These are phyloP conservation scores for Xylariaceae sp. DNA, from an alignment of 2,329 filamentous ascomycete species.

Conservation along the genomic window DNA sequence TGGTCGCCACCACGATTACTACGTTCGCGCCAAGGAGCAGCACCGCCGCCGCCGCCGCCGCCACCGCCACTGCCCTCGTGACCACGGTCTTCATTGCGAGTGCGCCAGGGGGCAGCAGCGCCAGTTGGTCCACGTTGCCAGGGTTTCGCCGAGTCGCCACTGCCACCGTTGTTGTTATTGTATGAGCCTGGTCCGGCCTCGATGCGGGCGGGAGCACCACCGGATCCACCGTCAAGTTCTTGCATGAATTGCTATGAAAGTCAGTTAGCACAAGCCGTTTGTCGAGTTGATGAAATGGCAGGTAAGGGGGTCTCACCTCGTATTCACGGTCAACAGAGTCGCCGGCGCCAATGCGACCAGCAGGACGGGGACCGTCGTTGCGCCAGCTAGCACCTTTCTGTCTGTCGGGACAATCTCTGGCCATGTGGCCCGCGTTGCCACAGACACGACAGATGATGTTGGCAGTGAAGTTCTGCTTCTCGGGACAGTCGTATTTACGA, in stretches of 20 bases:
- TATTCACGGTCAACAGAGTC: conserved; percentile 92
- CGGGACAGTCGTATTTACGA: conserved; percentile 96
- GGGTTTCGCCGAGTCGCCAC: conserved; percentile 63
- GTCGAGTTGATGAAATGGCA: neutral
- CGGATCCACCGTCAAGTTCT: conserved; percentile 78
- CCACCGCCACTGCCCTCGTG: conserved; percentile 41
- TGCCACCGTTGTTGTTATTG: conserved; percentile 38
- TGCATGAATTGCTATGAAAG: conserved; percentile 81
- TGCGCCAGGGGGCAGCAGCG: conserved; percentile 77
- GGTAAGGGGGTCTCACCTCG: conserved; percentile 61
- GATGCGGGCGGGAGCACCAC: conserved; percentile 70
- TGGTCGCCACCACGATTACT: conserved; percentile 33
- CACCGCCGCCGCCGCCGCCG: conserved; percentile 40
- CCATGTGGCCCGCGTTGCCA: conserved; percentile 97
- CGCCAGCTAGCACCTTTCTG: conserved; percentile 90
- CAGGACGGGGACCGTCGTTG: conserved; percentile 60
- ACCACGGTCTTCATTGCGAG: conserved; percentile 50
- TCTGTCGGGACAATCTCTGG: conserved; percentile 92
- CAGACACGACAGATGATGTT: conserved; percentile 99
- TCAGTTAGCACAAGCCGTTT: conserved; percentile 37
- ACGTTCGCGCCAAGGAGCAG: conserved; percentile 62
- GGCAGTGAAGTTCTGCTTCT: conserved; percentile 97
- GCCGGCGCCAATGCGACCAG: conserved; percentile 67
- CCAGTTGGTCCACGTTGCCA: conserved; percentile 87
- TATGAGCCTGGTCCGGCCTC: conserved; percentile 73